Evolutionary conservation across 139 green algal genomes (phyloP), one percentile per base, ranked within the genome.

Genomic region (Micractinium sp.): DNA sequence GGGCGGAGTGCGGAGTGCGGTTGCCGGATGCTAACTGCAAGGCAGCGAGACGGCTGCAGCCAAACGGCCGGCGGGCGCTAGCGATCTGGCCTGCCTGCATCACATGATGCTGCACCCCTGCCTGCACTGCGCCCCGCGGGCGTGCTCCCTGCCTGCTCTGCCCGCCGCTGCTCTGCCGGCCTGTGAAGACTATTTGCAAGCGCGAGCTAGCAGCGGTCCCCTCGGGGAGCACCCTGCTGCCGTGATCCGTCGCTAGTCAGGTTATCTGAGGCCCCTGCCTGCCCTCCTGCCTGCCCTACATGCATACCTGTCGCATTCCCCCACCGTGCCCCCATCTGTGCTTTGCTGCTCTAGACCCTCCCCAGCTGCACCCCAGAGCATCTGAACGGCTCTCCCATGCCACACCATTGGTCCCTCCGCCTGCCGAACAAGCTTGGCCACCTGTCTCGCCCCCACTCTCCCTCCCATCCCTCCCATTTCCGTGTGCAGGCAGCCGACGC

Each of bases 171-270:
- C 27, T 13, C 31, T 35, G 27, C n/a, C n/a, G 81, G 33, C 60
- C 81, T 20, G 81, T 74, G 81, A 86, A 60, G 81, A 86, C 5
- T 20, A 27, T 25, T 86, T 86, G 81, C 81, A 86, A 86, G 81
- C 81, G 81, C 81, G 60, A 86, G 81, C 81, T 60, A 22, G 27
- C 33, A 0, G 56, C 35, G 60, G 27, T n/a, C 39, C 41, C 81
- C 33, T 9, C 1, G 60, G 47, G 77, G 77, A 18, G 39, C 33
- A 4, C 19, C 13, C 35, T 1, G 27, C 35, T 12, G 80, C 80
- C 53, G 33, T 86, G 81, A 86, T 53, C 56, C 53, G 60, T 86
- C 81, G 81, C 81, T 86, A 86, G 81, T 86, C 81, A 86, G 81
- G 81, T 86, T 86, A 86, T 86, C 81, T 86, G 81, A 86, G 81